Evolutionary conservation across 2,329 filamentous ascomycete species (phyloP).

Genomic region (Mollisiaceae sp.): DNA sequence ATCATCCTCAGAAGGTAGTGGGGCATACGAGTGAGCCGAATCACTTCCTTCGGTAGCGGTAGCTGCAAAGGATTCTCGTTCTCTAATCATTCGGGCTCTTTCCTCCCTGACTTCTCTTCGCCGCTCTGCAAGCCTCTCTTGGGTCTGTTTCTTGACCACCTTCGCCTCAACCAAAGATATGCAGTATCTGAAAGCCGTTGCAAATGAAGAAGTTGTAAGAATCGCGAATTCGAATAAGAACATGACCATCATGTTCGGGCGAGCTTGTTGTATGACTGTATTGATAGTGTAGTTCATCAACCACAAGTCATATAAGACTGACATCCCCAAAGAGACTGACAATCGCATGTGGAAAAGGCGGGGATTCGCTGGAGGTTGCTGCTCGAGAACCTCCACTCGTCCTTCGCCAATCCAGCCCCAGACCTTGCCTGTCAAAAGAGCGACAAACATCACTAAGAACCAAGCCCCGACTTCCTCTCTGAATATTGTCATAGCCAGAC

Average conservation of each 20-base stretch:
- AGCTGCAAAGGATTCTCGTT: conserved; percentile 45
- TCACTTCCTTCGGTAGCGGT: conserved; percentile 43
- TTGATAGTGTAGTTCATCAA: conserved; percentile 83
- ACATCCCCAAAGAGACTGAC: conserved; percentile 77
- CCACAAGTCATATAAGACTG: conserved; percentile 77
- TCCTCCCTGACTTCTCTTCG: conserved; percentile 69
- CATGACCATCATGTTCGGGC: conserved; percentile 99
- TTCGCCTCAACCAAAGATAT: conserved; percentile 79
- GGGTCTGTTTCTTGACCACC: conserved; percentile 76
- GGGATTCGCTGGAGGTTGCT: conserved; percentile 90
- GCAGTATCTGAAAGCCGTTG: conserved; percentile 78
- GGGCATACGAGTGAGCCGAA: conserved; percentile 43
- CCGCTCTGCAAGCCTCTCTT: conserved; percentile 68
- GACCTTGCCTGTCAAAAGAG: conserved; percentile 89
- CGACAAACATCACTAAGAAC: conserved; percentile 96
- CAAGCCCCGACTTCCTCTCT: conserved; percentile 91
- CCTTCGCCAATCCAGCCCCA: conserved; percentile 98
- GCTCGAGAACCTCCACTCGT: conserved; percentile 90
- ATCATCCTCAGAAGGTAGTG: conserved; percentile 70
- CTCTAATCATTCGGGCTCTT: conserved; percentile 54
- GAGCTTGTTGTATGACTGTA: conserved; percentile 82
- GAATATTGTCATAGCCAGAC: conserved; percentile 97
- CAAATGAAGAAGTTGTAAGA: conserved; percentile 77
- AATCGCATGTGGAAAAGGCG: conserved; percentile 85
- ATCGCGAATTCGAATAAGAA: conserved; percentile 98